phyloP scores from a whole-genome alignment of 768 basidiomycete genomes.

The Leucocoprinus birnbaumii region DNA sequence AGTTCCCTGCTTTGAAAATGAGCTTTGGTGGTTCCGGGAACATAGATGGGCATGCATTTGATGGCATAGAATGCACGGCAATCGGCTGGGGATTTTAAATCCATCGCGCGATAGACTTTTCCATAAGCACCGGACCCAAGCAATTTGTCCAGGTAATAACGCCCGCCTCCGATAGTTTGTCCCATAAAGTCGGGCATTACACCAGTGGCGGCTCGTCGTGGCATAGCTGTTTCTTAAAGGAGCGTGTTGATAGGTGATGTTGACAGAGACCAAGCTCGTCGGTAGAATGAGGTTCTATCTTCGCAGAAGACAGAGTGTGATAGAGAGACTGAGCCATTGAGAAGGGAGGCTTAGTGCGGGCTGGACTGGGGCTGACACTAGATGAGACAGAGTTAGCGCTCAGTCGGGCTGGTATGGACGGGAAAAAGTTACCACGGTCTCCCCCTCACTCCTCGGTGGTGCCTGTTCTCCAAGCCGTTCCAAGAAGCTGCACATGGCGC shows the following conservation, averaged over 20 bases:
- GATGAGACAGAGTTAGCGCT: background rate
- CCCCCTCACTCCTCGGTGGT: background rate
- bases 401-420: too few relatives aligned
- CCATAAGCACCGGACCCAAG: slow-evolving; percentile 79
- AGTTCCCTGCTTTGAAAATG: slow-evolving; percentile 71
- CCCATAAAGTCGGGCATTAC: slow-evolving; percentile 51
- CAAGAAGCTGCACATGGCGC: too few relatives aligned
- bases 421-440: background rate
- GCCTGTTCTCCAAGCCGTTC: too few relatives aligned
- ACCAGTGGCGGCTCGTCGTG: slow-evolving; percentile 35
- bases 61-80: slow-evolving; percentile 56
- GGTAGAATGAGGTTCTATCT: background rate
- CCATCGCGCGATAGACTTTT: slow-evolving; percentile 71
- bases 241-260: slow-evolving; percentile 11
- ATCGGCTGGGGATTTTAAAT: slow-evolving; percentile 36
- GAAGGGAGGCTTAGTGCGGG: background rate
- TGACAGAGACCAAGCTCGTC: slow-evolving; percentile 8
- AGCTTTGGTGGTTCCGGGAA: slow-evolving; percentile 50
- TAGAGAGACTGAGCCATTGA: background rate
- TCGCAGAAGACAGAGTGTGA: slow-evolving; percentile 6
- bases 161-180: slow-evolving; percentile 51
- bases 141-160: slow-evolving; percentile 55
- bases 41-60: slow-evolving; percentile 69
- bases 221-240: slow-evolving; percentile 31
- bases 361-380: slow-evolving; percentile 8